Evolutionary conservation across 164 flowering plant species (phyloP).

Genomic region (Chimonanthus salicifolius): DNA sequence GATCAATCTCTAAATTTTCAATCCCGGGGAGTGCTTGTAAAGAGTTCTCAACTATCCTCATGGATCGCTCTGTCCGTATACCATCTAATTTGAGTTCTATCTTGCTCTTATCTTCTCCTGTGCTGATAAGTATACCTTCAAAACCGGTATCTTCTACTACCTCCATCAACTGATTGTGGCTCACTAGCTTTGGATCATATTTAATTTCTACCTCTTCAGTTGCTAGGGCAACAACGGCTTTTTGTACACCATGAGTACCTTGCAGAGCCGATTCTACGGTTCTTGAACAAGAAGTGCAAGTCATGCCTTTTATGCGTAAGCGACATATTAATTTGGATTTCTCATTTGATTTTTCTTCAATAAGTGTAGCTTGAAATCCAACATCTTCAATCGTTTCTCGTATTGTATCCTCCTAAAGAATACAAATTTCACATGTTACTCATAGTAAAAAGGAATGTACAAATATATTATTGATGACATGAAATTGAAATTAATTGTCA

Average conservation of each 20-base stretch:
- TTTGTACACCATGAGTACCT: conserved; percentile 50
- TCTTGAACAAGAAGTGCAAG: conserved; percentile 75
- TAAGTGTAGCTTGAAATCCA: conserved; percentile 60
- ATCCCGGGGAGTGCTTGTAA: conserved; percentile 73
- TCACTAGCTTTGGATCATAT: conserved; percentile 49
- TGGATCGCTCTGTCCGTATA: conserved; percentile 25
- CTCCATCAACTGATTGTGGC: conserved; percentile 33
- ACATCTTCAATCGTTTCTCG: conserved; percentile 73
- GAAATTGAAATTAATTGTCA: no score
- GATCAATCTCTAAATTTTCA: conserved; percentile 36
- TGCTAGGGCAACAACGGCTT: conserved; percentile 70
- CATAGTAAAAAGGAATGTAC: neutral
- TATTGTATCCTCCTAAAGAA: conserved; percentile 59
- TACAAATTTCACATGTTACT: neutral
- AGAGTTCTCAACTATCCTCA: conserved; percentile 43
- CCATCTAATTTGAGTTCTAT: conserved; percentile 66
- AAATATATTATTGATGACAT: no score
- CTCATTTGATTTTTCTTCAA: conserved; percentile 38
- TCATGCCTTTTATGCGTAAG: conserved; percentile 69
- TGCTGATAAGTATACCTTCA: conserved; percentile 53
- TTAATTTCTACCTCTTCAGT: conserved; percentile 73
- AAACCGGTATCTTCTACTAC: conserved; percentile 67
- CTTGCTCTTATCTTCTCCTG: conserved; percentile 57
- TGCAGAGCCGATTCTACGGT: conserved; percentile 55
- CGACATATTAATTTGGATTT: conserved; percentile 42